Percentiles rank a stretch among this genome's conserved stretches.
Conservation (phyloP, 2,329 filamentous ascomycete species). For the Pleomassaria siparia region DNA sequence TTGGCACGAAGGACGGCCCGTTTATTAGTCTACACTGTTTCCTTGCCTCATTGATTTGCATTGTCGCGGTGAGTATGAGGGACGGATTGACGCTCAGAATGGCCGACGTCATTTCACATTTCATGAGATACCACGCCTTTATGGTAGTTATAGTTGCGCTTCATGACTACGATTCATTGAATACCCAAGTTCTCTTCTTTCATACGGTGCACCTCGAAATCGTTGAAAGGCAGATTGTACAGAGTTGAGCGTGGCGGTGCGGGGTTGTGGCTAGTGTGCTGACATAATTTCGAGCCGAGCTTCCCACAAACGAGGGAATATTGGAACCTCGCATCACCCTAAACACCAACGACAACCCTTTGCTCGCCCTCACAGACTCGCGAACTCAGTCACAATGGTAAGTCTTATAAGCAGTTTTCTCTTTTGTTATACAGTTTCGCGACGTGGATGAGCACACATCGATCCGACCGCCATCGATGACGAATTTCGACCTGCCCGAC, state of each 20-base stretch:
- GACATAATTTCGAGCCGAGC: conserved; percentile 31
- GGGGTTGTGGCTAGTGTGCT: conserved; percentile 24
- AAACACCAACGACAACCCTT: conserved; percentile 39
- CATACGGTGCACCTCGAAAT: too few species aligned
- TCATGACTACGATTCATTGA: background rate
- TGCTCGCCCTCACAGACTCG: conserved; percentile 38
- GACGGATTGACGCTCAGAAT: background rate
- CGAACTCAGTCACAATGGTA: conserved; percentile 46
- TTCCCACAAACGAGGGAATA: conserved; percentile 34
- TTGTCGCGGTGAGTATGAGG: too few species aligned
- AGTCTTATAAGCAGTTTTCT: conserved; percentile 20
- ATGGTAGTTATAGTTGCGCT: conserved; percentile 6
- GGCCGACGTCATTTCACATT: background rate
- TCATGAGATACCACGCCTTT: conserved; percentile 29
- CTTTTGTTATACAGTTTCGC: conserved; percentile 14
- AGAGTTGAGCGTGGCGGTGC: background rate
- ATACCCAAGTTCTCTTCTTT: background rate
- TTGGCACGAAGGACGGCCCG: conserved; percentile 52
- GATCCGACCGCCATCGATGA: conserved; percentile 7
- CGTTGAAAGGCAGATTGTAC: too few species aligned
- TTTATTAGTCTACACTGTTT: conserved; percentile 38
- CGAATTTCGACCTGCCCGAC: conserved; percentile 1
- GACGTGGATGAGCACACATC: conserved; percentile 28
- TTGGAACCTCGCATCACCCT: conserved; percentile 20
- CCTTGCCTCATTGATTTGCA: conserved; percentile 7